phyloP scores from a whole-genome alignment of 2,329 filamentous ascomycete genomes.

The Nothopassalora personata region DNA sequence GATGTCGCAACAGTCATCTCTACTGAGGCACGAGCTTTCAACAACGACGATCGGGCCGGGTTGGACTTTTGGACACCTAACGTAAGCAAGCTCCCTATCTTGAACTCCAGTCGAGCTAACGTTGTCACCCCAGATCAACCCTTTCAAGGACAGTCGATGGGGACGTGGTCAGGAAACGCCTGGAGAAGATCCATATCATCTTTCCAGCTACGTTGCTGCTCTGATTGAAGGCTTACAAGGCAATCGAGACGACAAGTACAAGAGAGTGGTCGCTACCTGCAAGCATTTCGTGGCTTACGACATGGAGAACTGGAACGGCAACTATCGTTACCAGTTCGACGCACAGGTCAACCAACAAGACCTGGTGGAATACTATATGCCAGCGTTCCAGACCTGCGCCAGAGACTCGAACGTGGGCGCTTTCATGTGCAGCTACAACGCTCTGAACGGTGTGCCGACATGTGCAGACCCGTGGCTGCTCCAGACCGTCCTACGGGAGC shows the following conservation, averaged over 20 bases:
- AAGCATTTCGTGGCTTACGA: constrained; percentile 41
- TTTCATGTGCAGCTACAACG: constrained; percentile 47
- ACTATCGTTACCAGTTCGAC: constrained; percentile 47
- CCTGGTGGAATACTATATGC: constrained; percentile 62
- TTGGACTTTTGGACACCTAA: constrained; percentile 62
- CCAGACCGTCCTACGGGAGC: constrained; percentile 57
- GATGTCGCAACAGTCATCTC: constrained; percentile 52
- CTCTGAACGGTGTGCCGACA: constrained; percentile 60
- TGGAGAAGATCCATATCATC: constrained; percentile 41
- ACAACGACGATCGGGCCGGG: constrained; percentile 53
- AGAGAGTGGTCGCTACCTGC: constrained; percentile 42
- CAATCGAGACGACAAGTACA: constrained; percentile 30
- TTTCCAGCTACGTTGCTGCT: constrained; percentile 31
- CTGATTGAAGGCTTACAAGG: constrained; percentile 34
- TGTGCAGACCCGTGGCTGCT: constrained; percentile 61
- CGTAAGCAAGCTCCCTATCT: constrained; percentile 35
- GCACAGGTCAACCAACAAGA: constrained; percentile 57
- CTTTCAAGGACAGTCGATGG: constrained; percentile 35
- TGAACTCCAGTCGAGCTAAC: not conserved
- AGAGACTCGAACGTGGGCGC: constrained; percentile 42
- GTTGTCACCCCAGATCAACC: constrained; percentile 1
- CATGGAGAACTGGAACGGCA: constrained; percentile 30
- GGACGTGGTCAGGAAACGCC: constrained; percentile 30
- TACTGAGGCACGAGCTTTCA: constrained; percentile 61
- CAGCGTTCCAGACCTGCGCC: constrained; percentile 54